A percentile compares a stretch with the other conserved stretches of the same genome.
These are phyloP conservation scores for Ascomycota sp. DNA, from an alignment of 2,329 filamentous ascomycete genomes.

Conservation along the genomic window DNA sequence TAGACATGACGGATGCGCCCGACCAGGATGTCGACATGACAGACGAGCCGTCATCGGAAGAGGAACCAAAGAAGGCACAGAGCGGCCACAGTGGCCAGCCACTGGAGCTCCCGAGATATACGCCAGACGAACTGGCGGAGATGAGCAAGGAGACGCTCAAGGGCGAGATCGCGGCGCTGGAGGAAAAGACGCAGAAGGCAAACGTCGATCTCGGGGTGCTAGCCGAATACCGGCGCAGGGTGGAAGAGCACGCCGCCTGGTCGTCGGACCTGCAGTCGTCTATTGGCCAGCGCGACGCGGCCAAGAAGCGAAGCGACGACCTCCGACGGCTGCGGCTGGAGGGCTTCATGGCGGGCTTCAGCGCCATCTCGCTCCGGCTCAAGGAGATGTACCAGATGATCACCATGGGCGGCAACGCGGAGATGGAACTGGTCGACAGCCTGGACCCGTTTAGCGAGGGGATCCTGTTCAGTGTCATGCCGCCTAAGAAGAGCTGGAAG, in stretches of 20 bases:
- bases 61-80: conserved; percentile 7
- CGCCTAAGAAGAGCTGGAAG: conserved; percentile 99
- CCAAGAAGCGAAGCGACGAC: conserved; percentile 84
- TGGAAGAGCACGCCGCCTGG: conserved; percentile 62
- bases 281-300: conserved; percentile 57
- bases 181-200: conserved; percentile 60
- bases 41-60: conserved; percentile 6
- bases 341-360: conserved; percentile 97
- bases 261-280: conserved; percentile 70
- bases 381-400: conserved; percentile 99
- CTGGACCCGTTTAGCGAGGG: conserved; percentile 94
- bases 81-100: conserved; percentile 14
- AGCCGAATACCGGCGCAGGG: conserved; percentile 68
- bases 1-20: conserved; percentile 13
- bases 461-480: conserved; percentile 96
- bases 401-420: conserved; percentile 96
- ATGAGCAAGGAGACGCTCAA: conserved; percentile 43
- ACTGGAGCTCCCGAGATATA: conserved; percentile 57
- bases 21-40: conserved; percentile 7
- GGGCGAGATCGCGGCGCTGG: conserved; percentile 39
- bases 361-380: conserved; percentile 74
- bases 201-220: conserved; percentile 80
- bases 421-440: conserved; percentile 89
- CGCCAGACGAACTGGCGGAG: conserved; percentile 44
- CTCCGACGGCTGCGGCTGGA: conserved; percentile 76